These are phyloP conservation scores for Coniochaeta prunicola DNA, from an alignment of 2,329 filamentous ascomycete species.

Conservation along the genomic window DNA sequence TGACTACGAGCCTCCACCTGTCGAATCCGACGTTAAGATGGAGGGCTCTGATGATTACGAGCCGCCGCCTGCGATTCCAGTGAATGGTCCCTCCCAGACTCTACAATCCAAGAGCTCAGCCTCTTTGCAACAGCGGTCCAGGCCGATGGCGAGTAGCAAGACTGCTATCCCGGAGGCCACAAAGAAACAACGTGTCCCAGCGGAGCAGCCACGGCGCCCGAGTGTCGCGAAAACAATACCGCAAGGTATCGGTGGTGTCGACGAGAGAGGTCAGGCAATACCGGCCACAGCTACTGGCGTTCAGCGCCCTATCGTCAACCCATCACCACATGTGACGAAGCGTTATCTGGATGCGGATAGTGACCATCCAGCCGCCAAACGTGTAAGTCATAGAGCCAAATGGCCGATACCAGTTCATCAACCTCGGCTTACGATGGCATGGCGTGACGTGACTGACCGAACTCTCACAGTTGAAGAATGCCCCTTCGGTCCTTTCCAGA, in stretches of 20 bases:
- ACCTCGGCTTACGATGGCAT: too few relatives aligned
- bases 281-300: background rate
- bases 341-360: conserved; percentile 31
- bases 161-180: background rate
- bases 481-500: background rate
- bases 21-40: background rate
- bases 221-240: background rate
- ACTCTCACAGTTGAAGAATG: conserved; percentile 2
- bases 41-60: background rate
- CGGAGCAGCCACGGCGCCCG: background rate
- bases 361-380: conserved; percentile 27
- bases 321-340: conserved; percentile 27
- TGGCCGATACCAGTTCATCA: background rate
- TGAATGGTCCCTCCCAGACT: background rate
- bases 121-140: background rate
- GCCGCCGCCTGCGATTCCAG: background rate
- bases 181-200: background rate
- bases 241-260: background rate
- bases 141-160: background rate
- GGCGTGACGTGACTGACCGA: background rate
- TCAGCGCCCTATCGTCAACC: conserved; percentile 29
- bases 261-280: background rate
- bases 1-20: background rate
- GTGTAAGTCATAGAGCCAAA: conserved; percentile 25
- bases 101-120: background rate